phyloP scores from a whole-genome alignment of 2,329 filamentous ascomycete genomes.

The Colletotrichum higginsianum region DNA sequence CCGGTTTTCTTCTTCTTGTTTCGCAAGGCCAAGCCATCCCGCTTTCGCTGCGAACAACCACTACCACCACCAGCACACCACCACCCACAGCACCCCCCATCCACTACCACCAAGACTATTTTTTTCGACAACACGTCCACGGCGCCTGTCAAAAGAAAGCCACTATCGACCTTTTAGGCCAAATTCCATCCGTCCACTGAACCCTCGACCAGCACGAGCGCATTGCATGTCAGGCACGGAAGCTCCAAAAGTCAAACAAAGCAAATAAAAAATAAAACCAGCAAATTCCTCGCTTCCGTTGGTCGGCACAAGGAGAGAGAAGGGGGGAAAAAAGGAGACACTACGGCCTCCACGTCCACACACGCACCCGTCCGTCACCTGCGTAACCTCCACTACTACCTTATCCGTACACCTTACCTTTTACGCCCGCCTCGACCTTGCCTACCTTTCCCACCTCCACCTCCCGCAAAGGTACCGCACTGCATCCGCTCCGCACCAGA shows the following conservation, averaged over 20 bases:
- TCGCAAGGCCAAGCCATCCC: slow-evolving; percentile 28
- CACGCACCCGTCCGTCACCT: slow-evolving; percentile 11
- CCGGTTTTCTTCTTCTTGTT: slow-evolving; percentile 26
- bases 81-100: slow-evolving; percentile 1
- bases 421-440: slow-evolving; percentile 21
- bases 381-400: slow-evolving; percentile 29
- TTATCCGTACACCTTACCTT: slow-evolving; percentile 3
- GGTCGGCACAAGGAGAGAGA: slow-evolving; percentile 39
- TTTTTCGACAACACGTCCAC: slow-evolving; percentile 18
- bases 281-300: slow-evolving; percentile 63
- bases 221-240: slow-evolving; percentile 51
- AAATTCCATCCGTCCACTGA: slow-evolving; percentile 25
- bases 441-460: slow-evolving; percentile 31
- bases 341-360: slow-evolving; percentile 2
- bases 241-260: slow-evolving; percentile 50
- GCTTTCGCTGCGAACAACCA: slow-evolving; percentile 18
- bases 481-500: slow-evolving; percentile 52
- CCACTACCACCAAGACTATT: slow-evolving; percentile 18
- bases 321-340: slow-evolving; percentile 3
- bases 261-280: slow-evolving; percentile 57
- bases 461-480: slow-evolving; percentile 24
- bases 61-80: slow-evolving; percentile 33
- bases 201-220: slow-evolving; percentile 43
- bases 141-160: slow-evolving; percentile 39
- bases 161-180: slow-evolving; percentile 28